Percentiles rank a stretch among this genome's conserved stretches.
Conservation (phyloP, 2,329 filamentous ascomycete species). For the Myrmaecium sp. region DNA sequence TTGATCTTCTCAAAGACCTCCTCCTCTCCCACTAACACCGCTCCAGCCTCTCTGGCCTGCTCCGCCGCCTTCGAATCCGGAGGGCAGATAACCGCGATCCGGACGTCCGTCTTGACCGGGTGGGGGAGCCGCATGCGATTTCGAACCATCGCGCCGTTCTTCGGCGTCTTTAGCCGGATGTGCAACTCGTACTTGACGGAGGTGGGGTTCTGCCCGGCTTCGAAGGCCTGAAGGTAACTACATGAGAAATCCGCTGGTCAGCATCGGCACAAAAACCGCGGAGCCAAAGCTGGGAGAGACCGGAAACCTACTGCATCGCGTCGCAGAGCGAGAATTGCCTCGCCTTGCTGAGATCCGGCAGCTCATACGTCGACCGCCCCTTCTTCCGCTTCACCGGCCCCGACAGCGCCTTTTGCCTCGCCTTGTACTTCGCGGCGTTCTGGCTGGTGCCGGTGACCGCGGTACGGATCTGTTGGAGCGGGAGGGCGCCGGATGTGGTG, state of each 20-base stretch:
- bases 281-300: not conserved
- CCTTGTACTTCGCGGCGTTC: slow-evolving; percentile 21
- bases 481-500: slow-evolving; percentile 11
- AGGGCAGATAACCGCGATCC: slow-evolving; percentile 83
- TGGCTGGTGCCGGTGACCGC: slow-evolving; percentile 16
- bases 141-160: slow-evolving; percentile 73
- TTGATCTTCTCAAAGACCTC: slow-evolving; percentile 66
- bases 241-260: slow-evolving; percentile 1
- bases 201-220: slow-evolving; percentile 65
- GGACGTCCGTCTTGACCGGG: slow-evolving; percentile 73
- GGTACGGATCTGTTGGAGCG: slow-evolving; percentile 22
- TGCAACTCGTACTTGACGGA: slow-evolving; percentile 76
- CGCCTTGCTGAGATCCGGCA: slow-evolving; percentile 44
- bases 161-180: slow-evolving; percentile 65
- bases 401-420: slow-evolving; percentile 23
- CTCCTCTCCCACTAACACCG: slow-evolving; percentile 70
- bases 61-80: slow-evolving; percentile 57
- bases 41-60: slow-evolving; percentile 62
- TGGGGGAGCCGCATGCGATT: slow-evolving; percentile 79
- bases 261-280: not conserved
- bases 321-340: slow-evolving; percentile 73
- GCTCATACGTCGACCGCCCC: slow-evolving; percentile 47
- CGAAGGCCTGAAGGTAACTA: slow-evolving; percentile 79
- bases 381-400: slow-evolving; percentile 41
- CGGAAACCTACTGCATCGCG: slow-evolving; percentile 59